These are phyloP conservation scores for Paraglomus brasilianum DNA, from an alignment of 192 early-diverging fungal genomes.

Conservation along the genomic window DNA sequence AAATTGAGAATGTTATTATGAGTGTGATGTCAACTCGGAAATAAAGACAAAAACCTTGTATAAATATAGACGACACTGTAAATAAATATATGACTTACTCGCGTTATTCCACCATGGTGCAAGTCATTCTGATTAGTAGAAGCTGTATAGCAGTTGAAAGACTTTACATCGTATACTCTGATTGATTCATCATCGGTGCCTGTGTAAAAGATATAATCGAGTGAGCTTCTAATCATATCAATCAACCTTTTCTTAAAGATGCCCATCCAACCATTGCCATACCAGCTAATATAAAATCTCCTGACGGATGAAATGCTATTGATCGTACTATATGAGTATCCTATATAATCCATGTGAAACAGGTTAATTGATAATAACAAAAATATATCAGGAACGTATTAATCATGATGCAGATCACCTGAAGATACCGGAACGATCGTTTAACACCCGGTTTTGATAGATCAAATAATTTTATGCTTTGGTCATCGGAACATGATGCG, in stretches of 20 bases:
- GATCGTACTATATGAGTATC: constrained; percentile 78
- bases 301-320: constrained; percentile 91
- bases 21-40: neutral
- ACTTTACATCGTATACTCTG: constrained; percentile 85
- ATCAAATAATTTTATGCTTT: constrained; percentile 87
- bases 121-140: constrained; percentile 45
- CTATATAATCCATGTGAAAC: constrained; percentile 25
- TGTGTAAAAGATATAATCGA: constrained; percentile 2
- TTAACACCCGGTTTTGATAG: constrained; percentile 79
- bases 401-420: constrained; percentile 36
- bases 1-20: constrained; percentile 1
- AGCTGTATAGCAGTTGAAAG: constrained; percentile 76
- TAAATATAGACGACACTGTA: neutral
- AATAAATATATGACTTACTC: neutral
- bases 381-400: neutral
- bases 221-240: neutral
- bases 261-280: neutral
- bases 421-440: constrained; percentile 78
- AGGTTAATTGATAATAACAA: neutral
- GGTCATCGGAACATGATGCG: constrained; percentile 84
- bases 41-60: neutral
- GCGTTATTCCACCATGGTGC: constrained; percentile 53
- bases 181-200: constrained; percentile 78
- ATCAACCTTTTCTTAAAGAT: neutral
- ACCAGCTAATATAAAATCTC: constrained; percentile 79